Conservation (phyloP, 2,329 filamentous ascomycete genomes). For the Ophiosphaerella narmari region DNA sequence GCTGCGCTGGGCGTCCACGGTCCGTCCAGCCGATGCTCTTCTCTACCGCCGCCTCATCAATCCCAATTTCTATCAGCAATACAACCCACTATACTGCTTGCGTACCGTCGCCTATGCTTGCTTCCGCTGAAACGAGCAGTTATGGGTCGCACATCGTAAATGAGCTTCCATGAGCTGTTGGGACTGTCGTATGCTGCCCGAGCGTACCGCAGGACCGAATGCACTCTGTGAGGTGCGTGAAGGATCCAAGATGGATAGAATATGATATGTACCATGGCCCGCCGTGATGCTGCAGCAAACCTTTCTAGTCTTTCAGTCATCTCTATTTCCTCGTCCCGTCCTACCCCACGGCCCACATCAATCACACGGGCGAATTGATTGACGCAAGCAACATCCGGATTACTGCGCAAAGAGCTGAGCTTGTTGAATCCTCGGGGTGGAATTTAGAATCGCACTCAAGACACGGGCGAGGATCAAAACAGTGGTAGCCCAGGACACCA, state of each 20-base stretch:
- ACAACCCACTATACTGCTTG: slow-evolving; percentile 33
- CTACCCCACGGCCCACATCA: neutral
- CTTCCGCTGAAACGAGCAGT: slow-evolving; percentile 12
- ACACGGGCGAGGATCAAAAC: slow-evolving; percentile 2
- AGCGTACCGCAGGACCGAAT: slow-evolving; percentile 24
- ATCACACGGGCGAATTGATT: slow-evolving; percentile 2
- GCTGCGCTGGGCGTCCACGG: slow-evolving; percentile 19
- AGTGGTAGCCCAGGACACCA: slow-evolving; percentile 2
- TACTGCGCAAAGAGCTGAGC: slow-evolving; percentile 4
- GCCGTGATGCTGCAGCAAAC: slow-evolving; percentile 1
- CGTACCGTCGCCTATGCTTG: slow-evolving; percentile 16
- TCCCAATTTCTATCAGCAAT: slow-evolving; percentile 20
- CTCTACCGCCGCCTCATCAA: slow-evolving; percentile 24
- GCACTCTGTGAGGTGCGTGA: slow-evolving; percentile 1
- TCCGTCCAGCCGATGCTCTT: slow-evolving; percentile 30
- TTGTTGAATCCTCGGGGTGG: slow-evolving; percentile 2
- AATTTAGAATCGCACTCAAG: slow-evolving; percentile 1
- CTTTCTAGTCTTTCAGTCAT: neutral
- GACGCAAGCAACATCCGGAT: slow-evolving; percentile 1
- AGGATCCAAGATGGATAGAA: slow-evolving; percentile 1
- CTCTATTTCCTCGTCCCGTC: neutral
- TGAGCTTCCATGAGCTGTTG: slow-evolving; percentile 17
- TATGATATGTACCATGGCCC: slow-evolving; percentile 20
- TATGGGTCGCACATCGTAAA: slow-evolving; percentile 10
- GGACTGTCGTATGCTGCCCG: slow-evolving; percentile 17